A percentile compares a stretch with the other conserved stretches of the same genome.
Conservation (phyloP, 441 rosid genomes). For the Mallotus japonicus region DNA sequence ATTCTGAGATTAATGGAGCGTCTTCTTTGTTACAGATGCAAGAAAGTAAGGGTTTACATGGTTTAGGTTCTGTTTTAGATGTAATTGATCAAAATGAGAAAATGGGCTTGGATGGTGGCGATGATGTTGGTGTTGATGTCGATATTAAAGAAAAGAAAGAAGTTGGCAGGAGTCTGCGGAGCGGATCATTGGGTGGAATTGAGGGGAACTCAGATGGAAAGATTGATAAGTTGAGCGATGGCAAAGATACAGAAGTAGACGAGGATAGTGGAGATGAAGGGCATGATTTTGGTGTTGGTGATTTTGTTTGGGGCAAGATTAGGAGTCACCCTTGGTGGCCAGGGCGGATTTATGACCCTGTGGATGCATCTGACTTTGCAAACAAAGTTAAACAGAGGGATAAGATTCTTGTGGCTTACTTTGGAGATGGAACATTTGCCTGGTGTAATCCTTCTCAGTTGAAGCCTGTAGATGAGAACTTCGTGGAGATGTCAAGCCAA, state of each 20-base stretch:
- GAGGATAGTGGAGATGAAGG: constrained; percentile 34
- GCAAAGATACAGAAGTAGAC: constrained; percentile 28
- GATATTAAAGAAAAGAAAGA: constrained; percentile 13
- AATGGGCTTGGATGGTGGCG: constrained; percentile 17
- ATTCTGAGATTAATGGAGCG: constrained; percentile 56
- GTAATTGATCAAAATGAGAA: constrained; percentile 29
- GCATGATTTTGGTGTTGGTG: constrained; percentile 58
- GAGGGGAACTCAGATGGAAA: constrained; percentile 17
- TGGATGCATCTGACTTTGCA: constrained; percentile 64
- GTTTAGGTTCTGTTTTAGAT: constrained; percentile 34
- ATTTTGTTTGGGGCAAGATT: constrained; percentile 80
- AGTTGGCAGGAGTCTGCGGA: not conserved
- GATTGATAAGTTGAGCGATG: constrained; percentile 12
- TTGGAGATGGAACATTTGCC: constrained; percentile 66
- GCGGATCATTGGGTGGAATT: constrained; percentile 12
- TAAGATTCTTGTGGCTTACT: constrained; percentile 68
- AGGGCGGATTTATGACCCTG: constrained; percentile 66
- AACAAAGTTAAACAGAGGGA: constrained; percentile 47
- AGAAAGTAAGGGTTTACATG: constrained; percentile 28
- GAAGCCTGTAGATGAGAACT: constrained; percentile 68
- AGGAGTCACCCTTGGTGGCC: constrained; percentile 93
- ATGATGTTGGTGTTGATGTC: constrained; percentile 22
- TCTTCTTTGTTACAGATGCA: constrained; percentile 54
- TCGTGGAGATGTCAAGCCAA: constrained; percentile 54
- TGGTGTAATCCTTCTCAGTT: constrained; percentile 75